A percentile compares a stretch with the other conserved stretches of the same genome.
Evolutionary conservation across 177 flowering plant genomes (phyloP).

Genomic region (Vitis hybrid): DNA sequence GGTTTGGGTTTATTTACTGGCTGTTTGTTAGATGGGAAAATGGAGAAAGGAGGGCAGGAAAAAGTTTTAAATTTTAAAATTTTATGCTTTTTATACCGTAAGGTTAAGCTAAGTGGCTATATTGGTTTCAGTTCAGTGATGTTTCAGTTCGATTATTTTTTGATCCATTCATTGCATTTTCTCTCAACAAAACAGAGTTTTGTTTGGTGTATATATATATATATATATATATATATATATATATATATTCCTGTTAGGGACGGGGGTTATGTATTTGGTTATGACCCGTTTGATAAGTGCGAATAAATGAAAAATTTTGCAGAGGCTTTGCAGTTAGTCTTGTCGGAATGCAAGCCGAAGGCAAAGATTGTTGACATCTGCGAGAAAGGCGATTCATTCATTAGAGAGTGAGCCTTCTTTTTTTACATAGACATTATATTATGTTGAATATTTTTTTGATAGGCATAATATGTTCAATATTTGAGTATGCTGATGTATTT

Average conservation of each 20-base stretch:
- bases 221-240: too few species aligned
- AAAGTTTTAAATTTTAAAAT: too few species aligned
- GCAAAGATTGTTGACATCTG: constrained; percentile 86
- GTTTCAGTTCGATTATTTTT: neutral
- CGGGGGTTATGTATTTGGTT: neutral
- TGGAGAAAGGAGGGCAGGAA: neutral
- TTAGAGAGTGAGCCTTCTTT: constrained; percentile 63
- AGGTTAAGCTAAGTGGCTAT: too few species aligned
- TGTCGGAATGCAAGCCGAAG: constrained; percentile 82
- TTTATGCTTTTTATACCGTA: too few species aligned
- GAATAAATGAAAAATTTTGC: constrained; percentile 18
- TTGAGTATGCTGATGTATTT: neutral
- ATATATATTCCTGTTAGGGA: neutral
- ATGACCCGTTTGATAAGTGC: neutral
- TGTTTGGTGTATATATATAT: neutral
- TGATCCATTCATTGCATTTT: neutral
- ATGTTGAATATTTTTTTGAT: too few species aligned
- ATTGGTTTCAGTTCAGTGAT: neutral
- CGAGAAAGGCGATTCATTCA: constrained; percentile 84
- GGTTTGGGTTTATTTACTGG: neutral
- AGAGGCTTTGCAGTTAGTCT: constrained; percentile 90
- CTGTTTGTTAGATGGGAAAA: neutral
- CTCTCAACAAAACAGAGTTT: neutral
- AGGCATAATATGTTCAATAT: too few species aligned
- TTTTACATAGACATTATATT: too few species aligned